These are phyloP conservation scores for Skeletonema costatum DNA, from an alignment of 108 stramenopile species.

Conservation along the genomic window DNA sequence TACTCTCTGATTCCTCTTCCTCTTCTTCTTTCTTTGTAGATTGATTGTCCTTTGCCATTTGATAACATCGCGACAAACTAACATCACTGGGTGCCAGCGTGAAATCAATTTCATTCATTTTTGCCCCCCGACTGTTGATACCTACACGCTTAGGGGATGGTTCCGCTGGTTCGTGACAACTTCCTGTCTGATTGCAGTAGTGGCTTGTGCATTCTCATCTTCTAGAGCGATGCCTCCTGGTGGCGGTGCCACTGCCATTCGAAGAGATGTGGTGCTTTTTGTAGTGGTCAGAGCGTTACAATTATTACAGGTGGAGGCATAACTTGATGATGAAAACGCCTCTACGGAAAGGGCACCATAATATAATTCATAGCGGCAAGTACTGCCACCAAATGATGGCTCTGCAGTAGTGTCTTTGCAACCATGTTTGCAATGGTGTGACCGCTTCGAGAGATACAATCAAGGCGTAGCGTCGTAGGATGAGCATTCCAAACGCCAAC, in stretches of 20 bases:
- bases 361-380: not conserved
- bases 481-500: no score
- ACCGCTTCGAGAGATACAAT: not conserved
- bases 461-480: no score
- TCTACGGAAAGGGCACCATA: not conserved
- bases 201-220: conserved; percentile 4
- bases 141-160: conserved; percentile 27
- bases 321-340: not conserved
- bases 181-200: not conserved
- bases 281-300: not conserved
- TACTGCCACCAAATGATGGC: not conserved
- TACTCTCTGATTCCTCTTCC: not conserved
- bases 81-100: conserved; percentile 84
- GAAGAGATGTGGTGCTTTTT: not conserved
- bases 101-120: conserved; percentile 78
- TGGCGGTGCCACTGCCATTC: conserved; percentile 1
- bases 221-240: conserved; percentile 15
- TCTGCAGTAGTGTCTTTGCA: not conserved
- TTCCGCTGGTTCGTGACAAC: conserved; percentile 9
- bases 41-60: conserved; percentile 17
- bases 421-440: not conserved
- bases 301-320: not conserved
- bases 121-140: conserved; percentile 48
- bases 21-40: conserved; percentile 13
- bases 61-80: conserved; percentile 72